Conservation (phyloP, 768 basidiomycete genomes). For the Cubamyces lactineus region DNA sequence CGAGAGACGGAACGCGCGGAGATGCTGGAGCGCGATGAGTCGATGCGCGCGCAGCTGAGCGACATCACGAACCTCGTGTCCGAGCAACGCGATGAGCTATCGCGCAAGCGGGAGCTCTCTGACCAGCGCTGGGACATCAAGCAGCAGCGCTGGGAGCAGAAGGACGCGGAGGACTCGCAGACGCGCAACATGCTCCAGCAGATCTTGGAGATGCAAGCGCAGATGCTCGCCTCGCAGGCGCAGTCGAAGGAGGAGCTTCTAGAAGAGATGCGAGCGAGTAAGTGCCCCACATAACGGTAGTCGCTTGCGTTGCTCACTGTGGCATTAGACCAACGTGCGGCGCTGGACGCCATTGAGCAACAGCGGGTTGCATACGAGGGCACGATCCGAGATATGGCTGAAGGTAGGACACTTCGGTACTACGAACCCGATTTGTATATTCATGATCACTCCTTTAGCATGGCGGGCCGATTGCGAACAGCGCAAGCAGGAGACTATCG, state of each 20-base stretch:
- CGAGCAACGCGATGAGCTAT: conserved; percentile 62
- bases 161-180: conserved; percentile 59
- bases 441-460: conserved; percentile 44
- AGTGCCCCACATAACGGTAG: conserved; percentile 29
- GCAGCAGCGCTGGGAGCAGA: conserved; percentile 55
- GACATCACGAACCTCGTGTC: conserved; percentile 78
- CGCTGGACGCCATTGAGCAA: conserved; percentile 21
- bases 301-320: background rate
- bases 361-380: conserved; percentile 23
- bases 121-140: conserved; percentile 71
- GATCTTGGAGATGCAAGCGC: conserved; percentile 58
- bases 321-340: conserved; percentile 21
- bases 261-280: conserved; percentile 45
- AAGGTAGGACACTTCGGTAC: conserved; percentile 14
- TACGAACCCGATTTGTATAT: background rate
- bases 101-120: conserved; percentile 59
- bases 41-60: conserved; percentile 58
- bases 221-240: conserved; percentile 62
- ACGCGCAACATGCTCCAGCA: conserved; percentile 64
- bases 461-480: conserved; percentile 64
- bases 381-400: conserved; percentile 27
- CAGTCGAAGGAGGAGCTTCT: conserved; percentile 57
- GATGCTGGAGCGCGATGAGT: conserved; percentile 61
- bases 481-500: conserved; percentile 60
- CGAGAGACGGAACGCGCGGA: conserved; percentile 64